These are phyloP conservation scores for Psilocybe sp. DNA, from an alignment of 768 basidiomycete genomes.

Conservation along the genomic window DNA sequence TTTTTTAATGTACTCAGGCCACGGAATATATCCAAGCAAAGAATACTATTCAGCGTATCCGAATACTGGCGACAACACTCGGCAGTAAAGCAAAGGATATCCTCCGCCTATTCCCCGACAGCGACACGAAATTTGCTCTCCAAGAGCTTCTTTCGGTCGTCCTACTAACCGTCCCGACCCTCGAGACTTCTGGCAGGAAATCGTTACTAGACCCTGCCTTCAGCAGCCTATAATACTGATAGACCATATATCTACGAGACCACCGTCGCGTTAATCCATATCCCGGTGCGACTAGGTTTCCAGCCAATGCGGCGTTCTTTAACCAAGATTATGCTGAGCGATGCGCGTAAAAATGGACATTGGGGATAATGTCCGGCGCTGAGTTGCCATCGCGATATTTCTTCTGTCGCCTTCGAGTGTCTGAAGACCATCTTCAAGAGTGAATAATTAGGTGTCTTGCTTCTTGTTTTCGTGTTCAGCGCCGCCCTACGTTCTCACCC, in stretches of 20 bases:
- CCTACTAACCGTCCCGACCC: slow-evolving; percentile 53
- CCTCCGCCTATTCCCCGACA: slow-evolving; percentile 71
- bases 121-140: slow-evolving; percentile 76
- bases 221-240: no score
- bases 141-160: slow-evolving; percentile 69
- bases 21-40: slow-evolving; percentile 63
- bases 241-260: no score
- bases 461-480: background rate
- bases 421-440: background rate
- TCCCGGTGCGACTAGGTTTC: background rate
- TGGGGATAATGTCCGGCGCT: no score
- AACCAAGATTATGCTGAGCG: no score
- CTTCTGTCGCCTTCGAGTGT: no score
- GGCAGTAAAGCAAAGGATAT: slow-evolving; percentile 74
- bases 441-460: background rate
- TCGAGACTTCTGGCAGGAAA: slow-evolving; percentile 1
- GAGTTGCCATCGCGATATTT: no score
- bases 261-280: no score
- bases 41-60: slow-evolving; percentile 76
- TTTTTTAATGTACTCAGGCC: slow-evolving; percentile 42
- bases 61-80: slow-evolving; percentile 70
- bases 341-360: no score
- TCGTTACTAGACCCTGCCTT: slow-evolving; percentile 2
- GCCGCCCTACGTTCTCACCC: background rate
- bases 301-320: no score